Base-by-base conservation (phyloP, 345 rosid genomes). In the Eucalyptus pumila region DNA sequence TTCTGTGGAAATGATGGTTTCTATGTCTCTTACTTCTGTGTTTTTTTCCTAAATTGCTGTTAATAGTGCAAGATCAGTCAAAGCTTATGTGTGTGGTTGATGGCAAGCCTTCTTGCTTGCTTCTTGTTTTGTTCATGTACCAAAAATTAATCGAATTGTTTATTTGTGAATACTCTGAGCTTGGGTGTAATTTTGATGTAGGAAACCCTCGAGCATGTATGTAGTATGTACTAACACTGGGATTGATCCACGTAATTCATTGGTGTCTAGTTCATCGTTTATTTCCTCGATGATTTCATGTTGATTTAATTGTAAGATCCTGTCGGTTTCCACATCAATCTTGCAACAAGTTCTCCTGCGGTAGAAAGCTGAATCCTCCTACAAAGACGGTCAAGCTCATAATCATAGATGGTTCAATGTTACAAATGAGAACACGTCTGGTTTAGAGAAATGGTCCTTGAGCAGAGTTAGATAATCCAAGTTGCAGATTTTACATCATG, bases 211-310 rank as follows among this genome's bases (percentile, higher is more conserved):
- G 1, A 56, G 60, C 60, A 8, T 23, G 0, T 56, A 56, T 9
- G 60, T 56, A 8, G 60, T 23, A 21, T 56, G 27, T 23, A 56
- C 60, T 9, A 9, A 23, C 60, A 9, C 12, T 56, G 1, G 3
- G 60, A 56, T 0, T 0, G 2, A 56, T 9, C 12, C 60, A 56
- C 27, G 0, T 21, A 23, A 56, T 4, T 56, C 27, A 56, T 56
- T 23, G 62, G 62, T 23, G 27, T 56, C 0, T 9, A 56, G 62
- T 56, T 56, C 60, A 21, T 56, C 6, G 11, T 56, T 56, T 56
- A 23, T 56, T 56, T 21, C 60, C 4, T 56, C 11, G 0, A 23
- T 23, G 60, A 56, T 56, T 56, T 56, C 62, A 56, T 21, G 62
- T 56, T 56, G 6, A 56, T 56, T 56, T 56, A 56, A 56, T 56